phyloP scores from a whole-genome alignment of 164 flowering plant species.

The Sextonia rubra region DNA sequence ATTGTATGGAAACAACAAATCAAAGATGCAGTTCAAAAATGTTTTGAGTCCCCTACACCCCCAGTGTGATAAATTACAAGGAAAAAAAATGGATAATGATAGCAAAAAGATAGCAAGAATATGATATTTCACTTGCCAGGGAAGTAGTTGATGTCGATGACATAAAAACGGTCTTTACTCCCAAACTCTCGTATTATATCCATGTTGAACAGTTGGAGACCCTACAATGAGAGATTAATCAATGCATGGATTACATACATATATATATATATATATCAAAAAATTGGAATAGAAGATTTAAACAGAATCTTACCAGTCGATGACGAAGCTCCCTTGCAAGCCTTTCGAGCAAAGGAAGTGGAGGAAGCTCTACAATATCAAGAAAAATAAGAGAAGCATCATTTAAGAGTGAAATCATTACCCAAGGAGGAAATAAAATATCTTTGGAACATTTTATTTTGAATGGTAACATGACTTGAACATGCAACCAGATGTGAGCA shows the following conservation, averaged over 20 bases:
- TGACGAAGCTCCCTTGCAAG: constrained; percentile 84
- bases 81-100: neutral
- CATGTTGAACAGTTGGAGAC: constrained; percentile 78
- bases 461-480: too few species aligned
- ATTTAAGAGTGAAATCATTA: neutral
- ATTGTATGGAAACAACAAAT: neutral
- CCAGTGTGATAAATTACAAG: neutral
- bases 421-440: neutral
- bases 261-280: neutral
- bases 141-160: constrained; percentile 93
- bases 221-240: constrained; percentile 34
- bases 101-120: neutral
- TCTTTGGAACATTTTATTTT: too few species aligned
- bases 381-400: neutral
- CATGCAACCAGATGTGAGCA: too few species aligned
- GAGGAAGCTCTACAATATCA: constrained; percentile 75
- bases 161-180: constrained; percentile 60
- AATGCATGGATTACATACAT: too few species aligned
- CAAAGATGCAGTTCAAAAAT: neutral
- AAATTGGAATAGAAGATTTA: neutral
- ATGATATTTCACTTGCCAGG: constrained; percentile 51
- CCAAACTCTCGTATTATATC: constrained; percentile 90
- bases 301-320: constrained; percentile 50
- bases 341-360: constrained; percentile 77
- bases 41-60: neutral